Conservation (phyloP, 306 rosid genomes). For the Fagus crenata region DNA sequence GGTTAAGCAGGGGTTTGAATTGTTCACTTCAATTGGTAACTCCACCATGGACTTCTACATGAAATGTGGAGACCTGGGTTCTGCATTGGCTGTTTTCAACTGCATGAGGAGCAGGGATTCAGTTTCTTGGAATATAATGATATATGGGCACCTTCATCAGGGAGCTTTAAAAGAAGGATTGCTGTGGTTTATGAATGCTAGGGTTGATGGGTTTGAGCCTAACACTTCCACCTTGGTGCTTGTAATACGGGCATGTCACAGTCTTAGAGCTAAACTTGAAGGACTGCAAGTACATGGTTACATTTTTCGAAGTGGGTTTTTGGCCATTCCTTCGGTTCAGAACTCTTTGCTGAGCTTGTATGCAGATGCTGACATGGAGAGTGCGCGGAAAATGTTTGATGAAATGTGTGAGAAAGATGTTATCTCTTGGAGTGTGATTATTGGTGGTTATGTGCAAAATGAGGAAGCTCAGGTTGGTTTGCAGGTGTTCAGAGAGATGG, state of each 20-base stretch:
- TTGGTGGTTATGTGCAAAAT: conserved; percentile 36
- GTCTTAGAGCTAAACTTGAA: conserved; percentile 11
- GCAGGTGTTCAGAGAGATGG: conserved; percentile 36
- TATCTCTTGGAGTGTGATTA: conserved; percentile 53
- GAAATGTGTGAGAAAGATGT: conserved; percentile 46
- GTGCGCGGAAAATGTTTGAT: conserved; percentile 43
- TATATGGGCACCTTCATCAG: conserved; percentile 36
- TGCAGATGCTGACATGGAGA: conserved; percentile 28
- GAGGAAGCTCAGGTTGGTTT: conserved; percentile 37
- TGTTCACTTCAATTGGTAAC: conserved; percentile 41
- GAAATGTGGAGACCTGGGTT: conserved; percentile 36
- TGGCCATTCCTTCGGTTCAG: conserved; percentile 27
- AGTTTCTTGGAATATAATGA: conserved; percentile 51
- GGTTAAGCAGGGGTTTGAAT: conserved; percentile 39
- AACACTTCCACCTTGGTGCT: conserved; percentile 48
- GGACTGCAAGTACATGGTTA: conserved; percentile 42
- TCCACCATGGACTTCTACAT: conserved; percentile 45
- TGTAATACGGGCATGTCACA: conserved; percentile 44
- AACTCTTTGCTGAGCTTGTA: conserved; percentile 41
- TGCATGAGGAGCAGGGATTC: conserved; percentile 33
- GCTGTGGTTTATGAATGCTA: conserved; percentile 38
- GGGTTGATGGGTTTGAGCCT: conserved; percentile 37
- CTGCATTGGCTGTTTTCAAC: conserved; percentile 36
- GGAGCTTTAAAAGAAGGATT: conserved; percentile 35
- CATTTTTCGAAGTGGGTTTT: conserved; percentile 28